phyloP scores from a whole-genome alignment of 2,329 filamentous ascomycete genomes.

The Phaeosphaeriaceae sp. region DNA sequence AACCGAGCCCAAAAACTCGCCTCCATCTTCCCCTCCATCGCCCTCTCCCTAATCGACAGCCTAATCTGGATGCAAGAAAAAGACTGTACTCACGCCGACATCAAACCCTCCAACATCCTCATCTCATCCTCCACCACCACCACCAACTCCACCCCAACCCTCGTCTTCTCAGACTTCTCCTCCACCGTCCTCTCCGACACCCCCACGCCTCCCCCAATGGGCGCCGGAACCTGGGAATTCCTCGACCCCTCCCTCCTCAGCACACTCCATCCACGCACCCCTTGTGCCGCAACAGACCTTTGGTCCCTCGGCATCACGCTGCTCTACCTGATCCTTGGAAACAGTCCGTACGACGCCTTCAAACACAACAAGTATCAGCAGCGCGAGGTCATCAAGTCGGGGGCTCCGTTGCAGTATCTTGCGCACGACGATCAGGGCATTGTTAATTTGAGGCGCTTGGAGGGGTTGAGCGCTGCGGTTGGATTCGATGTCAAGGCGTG shows the following conservation, averaged over 20 bases:
- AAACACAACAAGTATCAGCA: constrained; percentile 50
- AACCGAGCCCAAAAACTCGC: constrained; percentile 46
- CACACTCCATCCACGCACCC: constrained; percentile 26
- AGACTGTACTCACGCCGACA: constrained; percentile 52
- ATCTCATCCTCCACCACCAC: too few relatives aligned
- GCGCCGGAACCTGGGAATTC: constrained; percentile 56
- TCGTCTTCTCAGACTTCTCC: constrained; percentile 54
- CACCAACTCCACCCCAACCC: constrained; percentile 12
- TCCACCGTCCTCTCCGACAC: constrained; percentile 37
- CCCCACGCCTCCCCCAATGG: constrained; percentile 34
- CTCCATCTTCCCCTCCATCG: constrained; percentile 49
- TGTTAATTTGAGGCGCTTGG: constrained; percentile 33
- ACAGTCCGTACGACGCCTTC: constrained; percentile 50
- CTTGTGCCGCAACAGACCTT: constrained; percentile 48
- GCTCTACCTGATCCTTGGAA: constrained; percentile 51
- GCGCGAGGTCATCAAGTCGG: constrained; percentile 53
- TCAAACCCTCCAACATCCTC: constrained; percentile 58
- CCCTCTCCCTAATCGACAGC: constrained; percentile 48
- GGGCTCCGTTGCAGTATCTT: constrained; percentile 49
- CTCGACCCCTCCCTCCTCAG: constrained; percentile 48
- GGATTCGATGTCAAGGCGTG: constrained; percentile 42
- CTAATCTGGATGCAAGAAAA: constrained; percentile 52
- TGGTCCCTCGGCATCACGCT: constrained; percentile 56
- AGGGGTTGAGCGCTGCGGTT: constrained; percentile 29
- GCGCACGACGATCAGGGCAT: constrained; percentile 43